Evolutionary conservation across 2,329 filamentous ascomycete genomes (phyloP).

Genomic region (Fusarium decemcellulare): DNA sequence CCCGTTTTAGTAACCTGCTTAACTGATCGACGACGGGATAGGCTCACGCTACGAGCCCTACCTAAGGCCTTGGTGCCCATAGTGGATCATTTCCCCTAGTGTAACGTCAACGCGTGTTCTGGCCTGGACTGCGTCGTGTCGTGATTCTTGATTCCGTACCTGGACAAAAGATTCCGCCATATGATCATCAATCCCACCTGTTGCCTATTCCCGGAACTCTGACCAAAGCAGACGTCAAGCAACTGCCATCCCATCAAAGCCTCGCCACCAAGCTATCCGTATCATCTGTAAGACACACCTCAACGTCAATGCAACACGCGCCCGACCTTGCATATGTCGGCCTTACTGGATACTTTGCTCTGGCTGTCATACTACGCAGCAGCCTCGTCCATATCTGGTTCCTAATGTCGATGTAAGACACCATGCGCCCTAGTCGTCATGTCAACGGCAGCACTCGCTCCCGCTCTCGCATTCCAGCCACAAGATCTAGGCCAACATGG

Average conservation of each 20-base stretch:
- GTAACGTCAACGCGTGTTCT: constrained; percentile 8
- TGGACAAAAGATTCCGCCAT: no score
- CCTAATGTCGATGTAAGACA: neutral
- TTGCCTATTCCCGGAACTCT: neutral
- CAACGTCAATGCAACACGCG: neutral
- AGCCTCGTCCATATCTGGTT: neutral
- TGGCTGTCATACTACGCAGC: neutral
- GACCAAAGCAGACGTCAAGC: neutral
- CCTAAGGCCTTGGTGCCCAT: constrained; percentile 7
- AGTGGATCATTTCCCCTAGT: constrained; percentile 1
- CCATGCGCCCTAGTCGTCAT: neutral
- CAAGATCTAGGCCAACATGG: constrained; percentile 8
- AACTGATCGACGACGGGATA: neutral
- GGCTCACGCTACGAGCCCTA: constrained; percentile 19
- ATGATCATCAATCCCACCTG: neutral
- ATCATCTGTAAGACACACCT: neutral
- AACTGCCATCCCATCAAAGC: neutral
- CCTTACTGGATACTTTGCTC: neutral
- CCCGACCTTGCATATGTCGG: constrained; percentile 5
- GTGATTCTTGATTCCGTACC: neutral
- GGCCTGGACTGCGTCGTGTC: no score
- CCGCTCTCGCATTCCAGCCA: constrained; percentile 26
- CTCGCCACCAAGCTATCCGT: constrained; percentile 5
- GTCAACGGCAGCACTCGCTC: neutral
- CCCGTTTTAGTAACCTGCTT: neutral